Conservation (phyloP, 768 basidiomycete genomes). For the Tulasnella sp. region DNA sequence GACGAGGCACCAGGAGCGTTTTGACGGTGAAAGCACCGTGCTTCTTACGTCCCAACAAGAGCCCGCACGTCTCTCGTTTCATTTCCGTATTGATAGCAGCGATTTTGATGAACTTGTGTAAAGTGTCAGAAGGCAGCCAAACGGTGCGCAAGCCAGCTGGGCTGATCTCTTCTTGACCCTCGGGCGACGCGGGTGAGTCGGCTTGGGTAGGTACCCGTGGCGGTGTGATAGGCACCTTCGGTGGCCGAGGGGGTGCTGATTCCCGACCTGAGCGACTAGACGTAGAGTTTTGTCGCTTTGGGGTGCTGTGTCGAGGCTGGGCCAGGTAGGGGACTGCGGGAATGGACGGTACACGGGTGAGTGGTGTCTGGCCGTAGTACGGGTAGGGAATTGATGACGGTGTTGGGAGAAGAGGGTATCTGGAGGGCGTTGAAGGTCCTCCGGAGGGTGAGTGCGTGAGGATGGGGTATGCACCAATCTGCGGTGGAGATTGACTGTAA, state of each 20-base stretch:
- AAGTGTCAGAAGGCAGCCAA: constrained; percentile 54
- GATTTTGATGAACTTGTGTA: constrained; percentile 64
- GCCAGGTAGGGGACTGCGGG: not conserved
- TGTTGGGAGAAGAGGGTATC: constrained; percentile 1
- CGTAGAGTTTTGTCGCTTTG: not conserved
- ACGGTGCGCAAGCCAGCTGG: constrained; percentile 42
- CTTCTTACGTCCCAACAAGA: constrained; percentile 59
- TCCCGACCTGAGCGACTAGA: not conserved
- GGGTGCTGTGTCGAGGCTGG: not conserved
- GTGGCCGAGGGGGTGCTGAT: not conserved
- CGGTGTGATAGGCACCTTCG: constrained; percentile 9
- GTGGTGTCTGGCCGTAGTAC: not conserved
- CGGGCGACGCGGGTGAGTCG: constrained; percentile 20
- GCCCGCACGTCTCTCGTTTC: constrained; percentile 78
- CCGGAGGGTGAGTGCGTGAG: not conserved
- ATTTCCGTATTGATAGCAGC: constrained; percentile 64
- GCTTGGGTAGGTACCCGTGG: not conserved
- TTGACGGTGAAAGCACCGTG: constrained; percentile 56
- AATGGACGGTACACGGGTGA: not conserved
- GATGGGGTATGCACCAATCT: not conserved
- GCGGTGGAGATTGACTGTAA: not conserved
- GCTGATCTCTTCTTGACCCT: not conserved
- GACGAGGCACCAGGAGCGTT: constrained; percentile 75
- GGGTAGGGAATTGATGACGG: not conserved
- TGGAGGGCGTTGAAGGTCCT: not conserved